A percentile compares a stretch with the other conserved stretches of the same genome.
Evolutionary conservation across 805 yeast species (phyloP).

Genomic region (Candida vartiovaarae): DNA sequence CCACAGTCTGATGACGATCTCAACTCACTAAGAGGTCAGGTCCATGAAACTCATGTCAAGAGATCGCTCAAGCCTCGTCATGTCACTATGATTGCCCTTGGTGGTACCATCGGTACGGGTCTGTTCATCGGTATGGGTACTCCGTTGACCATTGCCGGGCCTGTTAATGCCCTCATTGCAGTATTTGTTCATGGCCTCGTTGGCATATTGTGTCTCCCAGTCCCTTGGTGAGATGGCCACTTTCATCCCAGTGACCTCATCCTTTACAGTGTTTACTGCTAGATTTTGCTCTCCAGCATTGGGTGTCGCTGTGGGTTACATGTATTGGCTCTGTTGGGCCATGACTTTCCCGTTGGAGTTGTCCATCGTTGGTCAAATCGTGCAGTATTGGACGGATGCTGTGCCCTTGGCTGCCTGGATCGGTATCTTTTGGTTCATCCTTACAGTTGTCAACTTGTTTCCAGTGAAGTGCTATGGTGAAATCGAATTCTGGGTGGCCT

Average conservation of each 20-base stretch:
- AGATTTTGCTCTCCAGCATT: slow-evolving; percentile 60
- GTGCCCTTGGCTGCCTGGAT: slow-evolving; percentile 75
- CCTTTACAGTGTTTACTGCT: slow-evolving; percentile 61
- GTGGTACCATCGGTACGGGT: slow-evolving; percentile 79
- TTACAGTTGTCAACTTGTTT: slow-evolving; percentile 48
- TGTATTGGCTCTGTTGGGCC: slow-evolving; percentile 75
- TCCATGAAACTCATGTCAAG: slow-evolving; percentile 38
- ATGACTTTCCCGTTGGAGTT: slow-evolving; percentile 69
- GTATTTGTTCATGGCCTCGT: slow-evolving; percentile 60
- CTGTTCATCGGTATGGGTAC: slow-evolving; percentile 57
- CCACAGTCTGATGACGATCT: no score
- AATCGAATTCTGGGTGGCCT: slow-evolving; percentile 68
- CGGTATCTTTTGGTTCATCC: slow-evolving; percentile 51
- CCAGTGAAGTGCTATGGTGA: slow-evolving; percentile 72
- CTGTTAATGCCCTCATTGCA: slow-evolving; percentile 59
- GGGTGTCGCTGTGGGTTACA: slow-evolving; percentile 67
- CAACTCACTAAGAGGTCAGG: neutral
- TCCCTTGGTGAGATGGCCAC: slow-evolving; percentile 80
- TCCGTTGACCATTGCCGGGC: slow-evolving; percentile 56
- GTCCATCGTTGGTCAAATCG: slow-evolving; percentile 62
- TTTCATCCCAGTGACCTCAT: slow-evolving; percentile 58
- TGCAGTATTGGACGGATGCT: slow-evolving; percentile 55
- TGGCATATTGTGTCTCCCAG: slow-evolving; percentile 61
- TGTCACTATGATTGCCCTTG: slow-evolving; percentile 68
- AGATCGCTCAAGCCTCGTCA: slow-evolving; percentile 61